phyloP scores from a whole-genome alignment of 2,329 filamentous ascomycete genomes.

The Botryotinia globosa region DNA sequence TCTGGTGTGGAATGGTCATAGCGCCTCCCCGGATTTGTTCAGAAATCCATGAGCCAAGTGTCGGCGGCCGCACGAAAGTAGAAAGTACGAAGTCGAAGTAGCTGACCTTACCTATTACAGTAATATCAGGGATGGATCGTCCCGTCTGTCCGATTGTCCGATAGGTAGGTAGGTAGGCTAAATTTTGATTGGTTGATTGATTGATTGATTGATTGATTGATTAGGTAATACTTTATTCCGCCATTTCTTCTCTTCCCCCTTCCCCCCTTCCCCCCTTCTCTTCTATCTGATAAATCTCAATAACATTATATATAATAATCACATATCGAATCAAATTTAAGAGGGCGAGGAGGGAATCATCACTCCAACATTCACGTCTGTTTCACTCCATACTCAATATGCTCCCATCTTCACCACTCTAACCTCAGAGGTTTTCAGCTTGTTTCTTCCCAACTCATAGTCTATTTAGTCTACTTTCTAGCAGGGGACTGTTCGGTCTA shows the following conservation, averaged over 20 bases:
- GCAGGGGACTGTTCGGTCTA: not conserved
- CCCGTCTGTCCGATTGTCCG: not conserved
- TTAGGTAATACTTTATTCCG: not conserved
- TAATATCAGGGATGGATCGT: not conserved
- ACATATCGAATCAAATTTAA: not conserved
- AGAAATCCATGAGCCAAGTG: not conserved
- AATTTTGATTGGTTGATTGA: not conserved
- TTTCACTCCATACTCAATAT: not conserved
- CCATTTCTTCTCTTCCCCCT: not conserved
- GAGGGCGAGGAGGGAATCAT: not conserved
- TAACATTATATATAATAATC: not conserved
- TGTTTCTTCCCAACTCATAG: not conserved
- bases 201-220: not conserved
- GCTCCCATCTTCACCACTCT: not conserved
- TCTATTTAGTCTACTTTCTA: not conserved
- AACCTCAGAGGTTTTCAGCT: not conserved
- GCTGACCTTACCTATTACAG: too few relatives aligned
- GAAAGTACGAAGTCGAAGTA: too few relatives aligned
- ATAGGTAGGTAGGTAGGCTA: too few relatives aligned
- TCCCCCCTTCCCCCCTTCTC: too few relatives aligned
- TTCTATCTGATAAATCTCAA: not conserved
- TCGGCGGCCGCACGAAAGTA: not conserved
- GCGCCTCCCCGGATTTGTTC: slow-evolving; percentile 5
- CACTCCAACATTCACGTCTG: not conserved
- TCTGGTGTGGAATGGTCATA: slow-evolving; percentile 4